These are phyloP conservation scores for Escallonia rubra DNA, from an alignment of 129 eudicot genomes.

Conservation along the genomic window DNA sequence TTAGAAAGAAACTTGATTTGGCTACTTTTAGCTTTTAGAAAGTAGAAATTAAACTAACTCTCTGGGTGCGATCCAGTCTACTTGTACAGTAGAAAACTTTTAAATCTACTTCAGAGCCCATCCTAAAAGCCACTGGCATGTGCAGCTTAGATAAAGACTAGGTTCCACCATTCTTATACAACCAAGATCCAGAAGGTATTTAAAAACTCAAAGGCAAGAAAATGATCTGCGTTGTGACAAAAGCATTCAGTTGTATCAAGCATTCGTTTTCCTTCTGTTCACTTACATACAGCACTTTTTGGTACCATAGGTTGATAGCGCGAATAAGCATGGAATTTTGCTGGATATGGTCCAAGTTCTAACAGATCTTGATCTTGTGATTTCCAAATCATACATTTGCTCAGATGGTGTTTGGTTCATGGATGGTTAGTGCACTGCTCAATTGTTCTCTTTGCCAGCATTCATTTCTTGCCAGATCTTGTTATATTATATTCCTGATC, in stretches of 20 bases:
- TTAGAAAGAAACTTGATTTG: no score
- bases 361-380: slow-evolving; percentile 83
- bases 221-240: not conserved
- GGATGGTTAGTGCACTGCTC: slow-evolving; percentile 61
- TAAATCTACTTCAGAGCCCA: no score
- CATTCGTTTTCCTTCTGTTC: no score
- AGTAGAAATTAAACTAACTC: no score
- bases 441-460: not conserved
- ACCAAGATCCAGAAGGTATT: not conserved
- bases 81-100: no score
- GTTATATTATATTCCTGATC: no score
- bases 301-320: slow-evolving; percentile 65
- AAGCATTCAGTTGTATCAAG: not conserved
- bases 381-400: slow-evolving; percentile 77
- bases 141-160: no score
- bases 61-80: no score
- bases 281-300: not conserved
- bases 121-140: no score
- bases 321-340: slow-evolving; percentile 73
- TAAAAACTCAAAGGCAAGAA: not conserved
- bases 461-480: not conserved
- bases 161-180: not conserved
- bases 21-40: no score
- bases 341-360: slow-evolving; percentile 83
- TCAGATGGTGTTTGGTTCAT: slow-evolving; percentile 96